phyloP scores from a whole-genome alignment of 2,329 filamentous ascomycete genomes.

The Juglanconis oblonga region DNA sequence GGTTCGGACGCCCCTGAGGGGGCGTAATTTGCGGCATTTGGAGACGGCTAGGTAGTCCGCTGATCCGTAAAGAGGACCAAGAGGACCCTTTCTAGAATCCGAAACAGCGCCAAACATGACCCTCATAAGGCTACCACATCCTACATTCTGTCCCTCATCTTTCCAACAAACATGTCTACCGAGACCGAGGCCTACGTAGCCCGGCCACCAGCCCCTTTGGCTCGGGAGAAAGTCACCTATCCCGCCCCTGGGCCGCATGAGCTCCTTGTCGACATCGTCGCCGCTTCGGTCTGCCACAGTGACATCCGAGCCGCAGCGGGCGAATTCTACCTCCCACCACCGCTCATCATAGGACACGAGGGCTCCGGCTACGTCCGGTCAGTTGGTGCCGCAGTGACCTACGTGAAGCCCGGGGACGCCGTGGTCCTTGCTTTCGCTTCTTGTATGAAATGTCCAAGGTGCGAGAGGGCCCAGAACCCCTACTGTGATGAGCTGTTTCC shows the following conservation, averaged over 20 bases:
- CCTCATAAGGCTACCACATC: no score
- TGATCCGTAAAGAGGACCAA: no score
- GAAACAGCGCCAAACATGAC: no score
- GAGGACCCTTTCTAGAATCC: no score
- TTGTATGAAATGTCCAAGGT: conserved; percentile 7
- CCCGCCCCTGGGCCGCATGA: conserved; percentile 1
- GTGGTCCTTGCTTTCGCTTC: conserved; percentile 16
- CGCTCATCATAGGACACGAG: conserved; percentile 19
- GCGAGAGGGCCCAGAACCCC: background rate
- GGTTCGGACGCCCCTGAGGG: background rate
- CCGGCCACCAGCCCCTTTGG: background rate
- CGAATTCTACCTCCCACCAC: conserved; percentile 9
- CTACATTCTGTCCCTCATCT: background rate
- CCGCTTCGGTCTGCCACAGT: conserved; percentile 9
- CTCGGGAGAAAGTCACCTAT: conserved; percentile 7
- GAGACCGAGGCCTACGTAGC: conserved; percentile 11
- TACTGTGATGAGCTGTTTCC: conserved; percentile 6
- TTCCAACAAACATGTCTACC: background rate
- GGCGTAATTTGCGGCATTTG: background rate
- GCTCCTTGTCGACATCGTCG: conserved; percentile 7
- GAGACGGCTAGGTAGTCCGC: background rate
- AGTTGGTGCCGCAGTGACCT: conserved; percentile 18
- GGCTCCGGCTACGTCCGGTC: conserved; percentile 19
- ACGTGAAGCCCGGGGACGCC: conserved; percentile 19
- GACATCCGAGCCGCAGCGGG: conserved; percentile 13